Conservation (phyloP, 768 basidiomycete genomes). For the Suillus subalutaceus region DNA sequence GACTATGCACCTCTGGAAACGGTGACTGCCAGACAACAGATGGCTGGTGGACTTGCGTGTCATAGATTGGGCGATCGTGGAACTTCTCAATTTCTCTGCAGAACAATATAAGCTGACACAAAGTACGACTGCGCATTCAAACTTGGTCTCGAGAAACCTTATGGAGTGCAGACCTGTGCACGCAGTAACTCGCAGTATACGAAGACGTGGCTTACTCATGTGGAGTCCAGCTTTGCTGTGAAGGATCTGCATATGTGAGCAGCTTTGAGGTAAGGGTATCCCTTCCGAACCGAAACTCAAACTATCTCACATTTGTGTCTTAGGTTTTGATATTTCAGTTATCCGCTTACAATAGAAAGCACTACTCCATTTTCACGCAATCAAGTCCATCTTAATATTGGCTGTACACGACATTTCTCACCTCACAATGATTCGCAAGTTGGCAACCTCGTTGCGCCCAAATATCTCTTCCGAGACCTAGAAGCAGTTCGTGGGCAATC, state of each 20-base stretch:
- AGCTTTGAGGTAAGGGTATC: background rate
- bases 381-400: background rate
- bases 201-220: background rate
- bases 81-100: background rate
- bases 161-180: background rate
- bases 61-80: background rate
- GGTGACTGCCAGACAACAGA: background rate
- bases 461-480: background rate
- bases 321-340: background rate
- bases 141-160: background rate
- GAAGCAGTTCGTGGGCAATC: background rate
- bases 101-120: background rate
- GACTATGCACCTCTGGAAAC: background rate
- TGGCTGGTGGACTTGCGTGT: background rate
- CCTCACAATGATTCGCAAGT: background rate
- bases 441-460: background rate
- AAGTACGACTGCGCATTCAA: background rate
- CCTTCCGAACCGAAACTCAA: background rate
- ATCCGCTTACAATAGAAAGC: background rate
- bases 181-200: background rate
- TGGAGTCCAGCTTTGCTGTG: background rate
- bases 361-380: background rate
- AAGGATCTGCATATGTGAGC: background rate
- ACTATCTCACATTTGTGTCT: background rate
- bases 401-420: background rate